Base-by-base conservation (phyloP, 169 alveolate species). In the Cyclospora cayetanensis region DNA sequence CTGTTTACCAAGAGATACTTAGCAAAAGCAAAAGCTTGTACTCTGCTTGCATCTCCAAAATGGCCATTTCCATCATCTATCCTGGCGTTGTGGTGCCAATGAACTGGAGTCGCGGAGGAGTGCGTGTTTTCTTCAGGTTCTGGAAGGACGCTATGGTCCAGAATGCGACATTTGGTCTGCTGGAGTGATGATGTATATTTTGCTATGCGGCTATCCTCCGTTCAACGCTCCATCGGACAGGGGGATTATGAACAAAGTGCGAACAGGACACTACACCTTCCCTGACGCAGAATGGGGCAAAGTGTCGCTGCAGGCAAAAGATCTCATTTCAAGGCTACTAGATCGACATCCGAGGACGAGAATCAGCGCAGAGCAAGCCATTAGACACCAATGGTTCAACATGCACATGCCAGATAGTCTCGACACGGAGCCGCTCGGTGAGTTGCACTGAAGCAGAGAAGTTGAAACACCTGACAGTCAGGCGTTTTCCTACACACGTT, bases 131-230 rank as follows among this genome's bases (percentile, higher is more conserved):
- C n/a, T n/a, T n/a, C 92, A 91, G 94, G 99, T 98, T 20, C 90
- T 98, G 35, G 95, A 95, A 88, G 98, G 99, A 18, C 94, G 96
- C 60, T 98, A 98, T 91, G 98, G 96, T 84, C 96, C 97, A 94
- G 94, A 94, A 74, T 98, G 99, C 94, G 99, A 98, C 93, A 94
- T 97, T 41, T 97, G 99, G 98, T 95, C 98, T 63, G 97, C 98
- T 65, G 98, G 99, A 22, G 98, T 97, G 27, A 97, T 97, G 50
- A 82, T 97, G 94, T 97, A 97, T 95, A 96, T 97, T 39, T 91
- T 97, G 88, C 95, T 98, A 53, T 94, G 97, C 85, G 98, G 98
- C 1, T 96, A 93, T 53, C 98, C 98, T 11, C 99, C 98, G 11
- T 97, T 97, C 87, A 94, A 94, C 63, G 99, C 98, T 1, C 97